These are phyloP conservation scores for Rutidosis leptorrhynchoides DNA, from an alignment of 129 eudicot species.

Conservation along the genomic window DNA sequence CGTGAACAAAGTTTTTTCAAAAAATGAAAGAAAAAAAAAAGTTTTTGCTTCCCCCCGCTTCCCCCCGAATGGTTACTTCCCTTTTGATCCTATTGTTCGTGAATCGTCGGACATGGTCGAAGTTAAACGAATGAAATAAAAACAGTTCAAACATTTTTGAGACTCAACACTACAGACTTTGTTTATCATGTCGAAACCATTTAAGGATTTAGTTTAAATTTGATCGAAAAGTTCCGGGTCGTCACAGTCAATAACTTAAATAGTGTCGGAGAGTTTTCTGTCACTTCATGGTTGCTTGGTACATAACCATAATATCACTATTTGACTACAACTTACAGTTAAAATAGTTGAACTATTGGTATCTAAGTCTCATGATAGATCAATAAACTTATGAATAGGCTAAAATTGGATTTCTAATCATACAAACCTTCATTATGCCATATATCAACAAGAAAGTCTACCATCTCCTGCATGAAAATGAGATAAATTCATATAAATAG, in stretches of 20 bases:
- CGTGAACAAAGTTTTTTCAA: too few species aligned
- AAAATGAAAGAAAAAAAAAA: too few species aligned
- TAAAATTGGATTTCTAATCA: conserved; percentile 28
- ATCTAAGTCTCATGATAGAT: background rate
- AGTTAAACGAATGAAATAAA: too few species aligned
- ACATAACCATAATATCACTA: conserved; percentile 17
- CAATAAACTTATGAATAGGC: conserved; percentile 17
- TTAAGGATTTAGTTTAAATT: too few species aligned
- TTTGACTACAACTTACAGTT: conserved; percentile 8
- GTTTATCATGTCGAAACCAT: too few species aligned
- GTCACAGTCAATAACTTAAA: background rate
- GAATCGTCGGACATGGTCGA: too few species aligned
- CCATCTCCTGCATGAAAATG: conserved; percentile 63
- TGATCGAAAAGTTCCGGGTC: too few species aligned
- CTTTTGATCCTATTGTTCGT: too few species aligned
- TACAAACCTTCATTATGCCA: conserved; percentile 67
- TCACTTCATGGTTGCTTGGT: conserved; percentile 11
- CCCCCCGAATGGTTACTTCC: too few species aligned
- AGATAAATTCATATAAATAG: background rate
- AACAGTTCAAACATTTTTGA: too few species aligned
- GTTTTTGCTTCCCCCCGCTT: too few species aligned
- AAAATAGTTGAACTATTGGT: background rate
- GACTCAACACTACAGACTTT: too few species aligned
- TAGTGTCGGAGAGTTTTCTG: background rate
- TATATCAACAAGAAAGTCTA: conserved; percentile 67